A percentile compares a stretch with the other conserved stretches of the same genome.
Evolutionary conservation across 768 basidiomycete species (phyloP).

Genomic region (Phlebiopsis gigantea): DNA sequence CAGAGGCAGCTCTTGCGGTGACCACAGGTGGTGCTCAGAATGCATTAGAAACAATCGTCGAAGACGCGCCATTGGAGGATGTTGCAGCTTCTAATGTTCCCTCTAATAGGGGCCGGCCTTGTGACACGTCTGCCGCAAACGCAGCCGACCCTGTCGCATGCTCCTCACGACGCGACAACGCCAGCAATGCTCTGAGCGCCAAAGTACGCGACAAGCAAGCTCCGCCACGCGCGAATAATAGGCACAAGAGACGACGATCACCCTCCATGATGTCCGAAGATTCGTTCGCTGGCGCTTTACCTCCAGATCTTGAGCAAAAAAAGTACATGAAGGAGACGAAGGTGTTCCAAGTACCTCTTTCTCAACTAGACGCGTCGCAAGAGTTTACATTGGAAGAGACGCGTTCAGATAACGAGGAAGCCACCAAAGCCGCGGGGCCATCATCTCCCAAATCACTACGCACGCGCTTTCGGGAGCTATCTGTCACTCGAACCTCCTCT

Average conservation of each 20-base stretch:
- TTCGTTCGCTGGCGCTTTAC: constrained; percentile 54
- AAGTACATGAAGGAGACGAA: constrained; percentile 40
- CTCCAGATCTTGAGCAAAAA: constrained; percentile 39
- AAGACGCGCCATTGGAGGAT: no score
- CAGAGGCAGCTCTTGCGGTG: no score
- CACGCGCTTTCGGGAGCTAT: not conserved
- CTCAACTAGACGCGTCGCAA: constrained; percentile 36
- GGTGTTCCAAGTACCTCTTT: constrained; percentile 43
- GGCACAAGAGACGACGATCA: constrained; percentile 24
- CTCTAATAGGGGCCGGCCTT: not conserved
- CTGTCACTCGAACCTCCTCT: not conserved
- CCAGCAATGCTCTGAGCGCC: not conserved
- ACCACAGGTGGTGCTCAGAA: no score
- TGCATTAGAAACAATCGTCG: no score
- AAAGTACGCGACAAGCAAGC: constrained; percentile 6
- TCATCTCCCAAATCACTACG: not conserved
- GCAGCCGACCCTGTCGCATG: not conserved
- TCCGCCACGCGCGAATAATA: constrained; percentile 19
- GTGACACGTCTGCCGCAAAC: not conserved
- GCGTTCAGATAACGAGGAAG: not conserved
- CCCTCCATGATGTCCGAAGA: constrained; percentile 46
- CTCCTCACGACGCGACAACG: not conserved
- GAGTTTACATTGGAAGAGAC: constrained; percentile 17
- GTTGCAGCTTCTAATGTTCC: not conserved
- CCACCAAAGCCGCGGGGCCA: not conserved